A percentile compares a stretch with the other conserved stretches of the same genome.
These are phyloP conservation scores for Parastagonospora nodorum DNA, from an alignment of 2,329 filamentous ascomycete genomes.

Conservation along the genomic window DNA sequence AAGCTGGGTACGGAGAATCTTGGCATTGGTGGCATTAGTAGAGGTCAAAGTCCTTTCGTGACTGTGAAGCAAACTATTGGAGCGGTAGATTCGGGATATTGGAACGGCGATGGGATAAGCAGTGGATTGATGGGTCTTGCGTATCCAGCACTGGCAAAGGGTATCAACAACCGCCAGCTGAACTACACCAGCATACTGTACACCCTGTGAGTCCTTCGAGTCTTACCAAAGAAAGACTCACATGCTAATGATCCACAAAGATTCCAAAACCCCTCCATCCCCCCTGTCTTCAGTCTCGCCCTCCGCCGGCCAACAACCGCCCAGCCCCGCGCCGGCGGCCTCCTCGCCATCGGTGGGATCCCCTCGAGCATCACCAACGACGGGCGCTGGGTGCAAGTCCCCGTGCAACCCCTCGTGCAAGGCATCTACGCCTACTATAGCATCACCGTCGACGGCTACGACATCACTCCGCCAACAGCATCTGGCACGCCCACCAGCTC, in stretches of 20 bases:
- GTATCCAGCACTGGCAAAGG: conserved; percentile 24
- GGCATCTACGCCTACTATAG: conserved; percentile 32
- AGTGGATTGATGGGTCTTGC: conserved; percentile 39
- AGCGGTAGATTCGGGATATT: conserved; percentile 31
- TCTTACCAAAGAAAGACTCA: neutral
- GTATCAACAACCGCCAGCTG: conserved; percentile 8
- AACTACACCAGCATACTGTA: conserved; percentile 31
- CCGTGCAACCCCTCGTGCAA: conserved; percentile 16
- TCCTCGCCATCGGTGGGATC: conserved; percentile 40
- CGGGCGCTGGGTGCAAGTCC: conserved; percentile 19
- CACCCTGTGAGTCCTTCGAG: conserved; percentile 23
- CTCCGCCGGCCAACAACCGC: conserved; percentile 21
- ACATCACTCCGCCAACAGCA: conserved; percentile 14
- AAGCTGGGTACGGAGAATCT: conserved; percentile 27
- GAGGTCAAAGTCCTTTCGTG: conserved; percentile 10
- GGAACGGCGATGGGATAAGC: conserved; percentile 32
- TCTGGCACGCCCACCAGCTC: neutral
- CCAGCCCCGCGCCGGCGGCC: conserved; percentile 21
- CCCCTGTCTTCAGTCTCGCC: conserved; percentile 31
- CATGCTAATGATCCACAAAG: conserved; percentile 3
- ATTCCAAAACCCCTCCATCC: conserved; percentile 14
- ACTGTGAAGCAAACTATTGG: conserved; percentile 32
- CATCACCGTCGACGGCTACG: conserved; percentile 30
- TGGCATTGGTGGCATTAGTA: conserved; percentile 18
- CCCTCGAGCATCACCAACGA: conserved; percentile 18